Percentiles rank a stretch among this genome's conserved stretches.
phyloP scores from a whole-genome alignment of 176 grass and related monocot genomes.

The Hsuehochloa calcarea region DNA sequence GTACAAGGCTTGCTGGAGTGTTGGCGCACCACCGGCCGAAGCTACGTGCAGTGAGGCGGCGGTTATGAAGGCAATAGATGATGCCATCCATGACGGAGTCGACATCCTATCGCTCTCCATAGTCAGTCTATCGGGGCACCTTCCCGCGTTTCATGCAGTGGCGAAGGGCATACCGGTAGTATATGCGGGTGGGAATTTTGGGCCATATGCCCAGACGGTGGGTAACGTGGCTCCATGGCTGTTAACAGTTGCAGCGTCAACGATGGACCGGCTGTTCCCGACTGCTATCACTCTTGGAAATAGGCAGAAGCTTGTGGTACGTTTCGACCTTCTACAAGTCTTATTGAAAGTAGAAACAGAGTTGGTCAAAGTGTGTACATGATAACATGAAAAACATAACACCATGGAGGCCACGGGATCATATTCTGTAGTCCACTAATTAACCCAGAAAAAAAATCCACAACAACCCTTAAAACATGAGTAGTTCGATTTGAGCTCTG shows the following conservation, averaged over 20 bases:
- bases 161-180: slow-evolving; percentile 47
- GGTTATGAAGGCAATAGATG: slow-evolving; percentile 43
- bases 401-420: no score
- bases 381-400: no score
- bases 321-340: background rate
- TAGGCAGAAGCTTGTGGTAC: background rate
- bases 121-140: background rate
- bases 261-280: slow-evolving; percentile 42
- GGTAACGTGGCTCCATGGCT: slow-evolving; percentile 48
- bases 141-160: slow-evolving; percentile 41
- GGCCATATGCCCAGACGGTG: slow-evolving; percentile 12
- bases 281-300: slow-evolving; percentile 37
- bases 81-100: slow-evolving; percentile 55
- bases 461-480: no score
- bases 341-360: no score
- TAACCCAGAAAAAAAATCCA: no score
- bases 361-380: no score
- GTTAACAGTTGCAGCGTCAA: slow-evolving; percentile 51
- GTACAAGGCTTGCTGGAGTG: slow-evolving; percentile 58
- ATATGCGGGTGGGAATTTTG: slow-evolving; percentile 49
- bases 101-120: slow-evolving; percentile 56
- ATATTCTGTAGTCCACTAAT: no score
- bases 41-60: background rate
- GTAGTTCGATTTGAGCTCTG: no score
- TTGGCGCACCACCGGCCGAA: background rate